Evolutionary conservation across 2,329 filamentous ascomycete genomes (phyloP).

Genomic region (Ascochyta rabiei): DNA sequence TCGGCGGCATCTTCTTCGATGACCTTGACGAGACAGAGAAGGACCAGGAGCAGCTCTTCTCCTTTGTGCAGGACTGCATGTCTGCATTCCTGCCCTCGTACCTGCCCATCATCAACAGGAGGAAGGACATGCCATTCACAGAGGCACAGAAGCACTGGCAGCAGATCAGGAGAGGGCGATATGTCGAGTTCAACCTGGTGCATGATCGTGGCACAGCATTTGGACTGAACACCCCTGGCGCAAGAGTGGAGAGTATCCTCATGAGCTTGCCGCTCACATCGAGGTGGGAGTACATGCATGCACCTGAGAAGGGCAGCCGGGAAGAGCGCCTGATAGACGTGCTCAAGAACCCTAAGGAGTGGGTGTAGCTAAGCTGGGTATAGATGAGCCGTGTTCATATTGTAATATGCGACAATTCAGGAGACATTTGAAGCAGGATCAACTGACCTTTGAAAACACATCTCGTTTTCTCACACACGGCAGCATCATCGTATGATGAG

Average conservation of each 20-base stretch:
- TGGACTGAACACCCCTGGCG: slow-evolving; percentile 88
- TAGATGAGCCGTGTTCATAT: not conserved
- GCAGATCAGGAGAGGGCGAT: slow-evolving; percentile 89
- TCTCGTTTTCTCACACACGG: not conserved
- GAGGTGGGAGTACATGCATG: slow-evolving; percentile 95
- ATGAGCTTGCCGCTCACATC: slow-evolving; percentile 96
- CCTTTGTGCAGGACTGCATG: slow-evolving; percentile 84
- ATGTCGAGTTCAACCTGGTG: slow-evolving; percentile 98
- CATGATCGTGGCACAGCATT: slow-evolving; percentile 96
- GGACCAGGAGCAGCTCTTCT: slow-evolving; percentile 86
- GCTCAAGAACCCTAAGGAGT: slow-evolving; percentile 65
- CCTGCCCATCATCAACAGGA: slow-evolving; percentile 81
- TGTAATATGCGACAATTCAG: slow-evolving; percentile 4
- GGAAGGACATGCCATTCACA: slow-evolving; percentile 91
- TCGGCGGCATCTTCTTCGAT: slow-evolving; percentile 99
- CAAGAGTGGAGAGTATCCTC: slow-evolving; percentile 92
- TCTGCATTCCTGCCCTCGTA: slow-evolving; percentile 90
- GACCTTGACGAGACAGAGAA: slow-evolving; percentile 88
- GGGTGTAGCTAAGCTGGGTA: slow-evolving; percentile 50
- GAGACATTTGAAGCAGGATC: not conserved
- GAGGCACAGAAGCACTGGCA: slow-evolving; percentile 94
- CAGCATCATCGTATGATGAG: no score
- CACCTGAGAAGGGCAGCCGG: slow-evolving; percentile 73
- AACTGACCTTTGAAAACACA: not conserved
- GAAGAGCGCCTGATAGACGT: slow-evolving; percentile 84